These are phyloP conservation scores for Chaetomium fimeti DNA, from an alignment of 495 filamentous ascomycete species.

Conservation along the genomic window DNA sequence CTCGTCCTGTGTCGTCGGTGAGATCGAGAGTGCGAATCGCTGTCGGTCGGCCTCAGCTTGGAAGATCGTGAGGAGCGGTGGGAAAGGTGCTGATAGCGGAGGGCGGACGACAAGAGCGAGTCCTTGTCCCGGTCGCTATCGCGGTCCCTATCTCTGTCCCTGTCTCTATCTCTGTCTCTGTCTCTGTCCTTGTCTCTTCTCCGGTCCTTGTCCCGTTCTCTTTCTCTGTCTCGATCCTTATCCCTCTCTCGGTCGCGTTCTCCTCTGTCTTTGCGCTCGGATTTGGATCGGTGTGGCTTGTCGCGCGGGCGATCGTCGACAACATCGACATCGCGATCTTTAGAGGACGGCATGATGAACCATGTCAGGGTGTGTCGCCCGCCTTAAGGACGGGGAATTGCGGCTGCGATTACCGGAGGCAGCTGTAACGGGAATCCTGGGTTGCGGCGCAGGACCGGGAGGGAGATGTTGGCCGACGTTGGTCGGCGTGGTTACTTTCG, in stretches of 20 bases:
- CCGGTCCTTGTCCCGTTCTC: conserved; percentile 29
- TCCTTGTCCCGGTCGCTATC: conserved; percentile 32
- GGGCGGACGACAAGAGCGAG: conserved; percentile 21
- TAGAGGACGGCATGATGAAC: conserved; percentile 47
- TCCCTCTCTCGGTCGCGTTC: conserved; percentile 31
- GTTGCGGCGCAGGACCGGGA: conserved; percentile 15
- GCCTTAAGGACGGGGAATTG: conserved; percentile 29
- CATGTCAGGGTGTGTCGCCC: conserved; percentile 40
- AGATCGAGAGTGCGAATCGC: conserved; percentile 40
- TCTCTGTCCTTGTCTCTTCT: conserved; percentile 26
- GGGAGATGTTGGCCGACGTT: conserved; percentile 11
- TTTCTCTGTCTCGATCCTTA: conserved; percentile 22
- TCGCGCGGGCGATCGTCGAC: conserved; percentile 44
- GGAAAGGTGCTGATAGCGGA: conserved; percentile 21
- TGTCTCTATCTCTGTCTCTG: conserved; percentile 21
- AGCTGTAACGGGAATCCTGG: conserved; percentile 2
- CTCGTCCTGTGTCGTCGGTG: conserved; percentile 43
- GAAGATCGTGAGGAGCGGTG: conserved; percentile 41
- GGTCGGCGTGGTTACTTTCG: not conserved
- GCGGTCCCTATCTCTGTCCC: conserved; percentile 30
- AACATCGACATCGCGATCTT: conserved; percentile 44
- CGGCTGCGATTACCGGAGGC: conserved; percentile 18
- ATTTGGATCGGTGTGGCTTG: conserved; percentile 40
- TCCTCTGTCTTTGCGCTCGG: conserved; percentile 36
- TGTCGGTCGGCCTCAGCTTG: conserved; percentile 40